Evolutionary conservation across 306 rosid genomes (phyloP), one percentile per base, ranked within the genome.

Genomic region (Trichosanthes cucumerina): DNA sequence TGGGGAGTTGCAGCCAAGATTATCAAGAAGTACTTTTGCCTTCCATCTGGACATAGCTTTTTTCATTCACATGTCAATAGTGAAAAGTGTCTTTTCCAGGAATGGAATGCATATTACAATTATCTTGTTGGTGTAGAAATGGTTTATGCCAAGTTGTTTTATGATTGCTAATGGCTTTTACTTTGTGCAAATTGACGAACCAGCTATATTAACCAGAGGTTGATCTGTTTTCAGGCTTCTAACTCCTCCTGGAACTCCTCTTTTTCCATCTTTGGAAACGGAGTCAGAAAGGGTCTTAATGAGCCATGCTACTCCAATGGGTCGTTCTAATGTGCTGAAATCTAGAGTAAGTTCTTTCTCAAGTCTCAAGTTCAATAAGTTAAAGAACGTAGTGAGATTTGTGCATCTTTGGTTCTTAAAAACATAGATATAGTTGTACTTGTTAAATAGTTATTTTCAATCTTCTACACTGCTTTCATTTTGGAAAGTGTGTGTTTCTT

Each of bases 221-320:
- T 47, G 54, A 58, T 34, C 81, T 87, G 46, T 65, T 83, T 87
- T 79, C 90, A 93, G 98, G 98, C 97, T 93, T 83, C 83, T 93
- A 53, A 93, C 98, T 57, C 98, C 98, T 75, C 98, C 98, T 5
- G 96, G 98, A 59, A 93, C 98, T 81, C 98, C 98, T 64, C 96
- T 93, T 84, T 93, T 93, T 86, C 96, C 98, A 86, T 93, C 98
- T 81, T 78, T 93, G 94, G 98, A 91, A 84, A 88, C 87, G 88
- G 98, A 89, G 79, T 83, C 90, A 58, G 93, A 86, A 77, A 90
- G 86, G 89, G 90, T 93, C 47, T 75, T 86, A 36, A 91, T 89
- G 96, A 86, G 90, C 84, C 93, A 93, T 75, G 96, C 88, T 66
- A 88, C 90, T 70, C 90, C 90, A 85, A 86, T 82, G 75, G 82